Evolutionary conservation across 179 eudicot genomes (phyloP).

Genomic region (Kewa caespitosa): DNA sequence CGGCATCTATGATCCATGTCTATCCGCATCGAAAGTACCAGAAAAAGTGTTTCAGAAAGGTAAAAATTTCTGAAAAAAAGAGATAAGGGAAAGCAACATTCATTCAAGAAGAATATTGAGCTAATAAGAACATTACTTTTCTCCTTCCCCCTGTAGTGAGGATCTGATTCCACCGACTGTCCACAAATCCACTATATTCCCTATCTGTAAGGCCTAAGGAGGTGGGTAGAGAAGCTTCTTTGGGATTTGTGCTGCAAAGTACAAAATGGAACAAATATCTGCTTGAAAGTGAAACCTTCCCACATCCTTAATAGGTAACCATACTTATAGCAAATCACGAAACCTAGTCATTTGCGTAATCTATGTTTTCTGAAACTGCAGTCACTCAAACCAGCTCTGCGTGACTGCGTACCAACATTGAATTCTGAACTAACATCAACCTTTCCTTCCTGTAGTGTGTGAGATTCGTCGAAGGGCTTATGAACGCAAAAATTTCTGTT

Average conservation of each 20-base stretch:
- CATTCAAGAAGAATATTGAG: constrained; percentile 24
- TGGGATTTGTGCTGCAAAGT: constrained; percentile 29
- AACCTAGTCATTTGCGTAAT: background rate
- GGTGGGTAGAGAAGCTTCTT: constrained; percentile 26
- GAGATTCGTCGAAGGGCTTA: too few species aligned
- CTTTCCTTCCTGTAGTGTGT: too few species aligned
- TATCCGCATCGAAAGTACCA: constrained; percentile 2
- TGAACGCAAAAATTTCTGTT: too few species aligned
- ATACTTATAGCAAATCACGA: constrained; percentile 13
- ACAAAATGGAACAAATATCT: background rate
- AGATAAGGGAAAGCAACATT: constrained; percentile 3
- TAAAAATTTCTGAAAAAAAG: constrained; percentile 6
- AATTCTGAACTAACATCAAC: too few species aligned
- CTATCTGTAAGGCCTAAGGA: background rate
- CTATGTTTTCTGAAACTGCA: background rate
- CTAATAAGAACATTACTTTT: constrained; percentile 19
- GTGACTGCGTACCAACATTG: background rate
- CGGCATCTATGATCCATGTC: background rate
- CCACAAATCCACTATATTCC: background rate
- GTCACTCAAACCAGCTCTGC: background rate
- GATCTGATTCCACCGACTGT: constrained; percentile 25
- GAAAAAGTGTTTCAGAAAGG: background rate
- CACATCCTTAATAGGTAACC: background rate
- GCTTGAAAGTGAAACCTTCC: constrained; percentile 12
- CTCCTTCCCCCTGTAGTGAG: constrained; percentile 6